Evolutionary conservation across 108 stramenopile species (phyloP).

Genomic region (Skeletonema marinoi): DNA sequence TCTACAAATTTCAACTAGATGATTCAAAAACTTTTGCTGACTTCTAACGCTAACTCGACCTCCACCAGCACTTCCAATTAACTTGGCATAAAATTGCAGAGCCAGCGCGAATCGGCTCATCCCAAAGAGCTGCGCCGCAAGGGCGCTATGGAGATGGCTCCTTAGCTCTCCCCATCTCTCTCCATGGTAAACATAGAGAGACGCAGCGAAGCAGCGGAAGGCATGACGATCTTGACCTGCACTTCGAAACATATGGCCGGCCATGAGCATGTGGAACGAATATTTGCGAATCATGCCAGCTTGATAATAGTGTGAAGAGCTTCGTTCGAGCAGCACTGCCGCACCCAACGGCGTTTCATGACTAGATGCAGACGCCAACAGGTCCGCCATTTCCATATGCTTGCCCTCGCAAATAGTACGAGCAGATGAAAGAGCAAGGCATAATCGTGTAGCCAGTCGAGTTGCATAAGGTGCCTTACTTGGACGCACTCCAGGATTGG

Average conservation of each 20-base stretch:
- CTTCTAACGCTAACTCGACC: constrained; percentile 77
- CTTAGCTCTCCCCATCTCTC: constrained; percentile 78
- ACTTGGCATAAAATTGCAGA: constrained; percentile 76
- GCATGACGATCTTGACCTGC: constrained; percentile 84
- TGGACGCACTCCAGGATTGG: constrained; percentile 47
- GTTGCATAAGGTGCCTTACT: constrained; percentile 63
- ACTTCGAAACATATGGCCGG: constrained; percentile 90
- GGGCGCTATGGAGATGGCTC: constrained; percentile 77
- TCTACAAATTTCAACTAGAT: constrained; percentile 78
- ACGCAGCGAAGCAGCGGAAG: constrained; percentile 84
- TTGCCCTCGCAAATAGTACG: constrained; percentile 53
- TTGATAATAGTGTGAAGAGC: constrained; percentile 73
- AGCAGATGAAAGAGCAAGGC: constrained; percentile 63
- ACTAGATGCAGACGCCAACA: constrained; percentile 80
- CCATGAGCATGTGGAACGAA: constrained; percentile 92
- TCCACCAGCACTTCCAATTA: constrained; percentile 57
- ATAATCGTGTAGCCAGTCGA: constrained; percentile 74
- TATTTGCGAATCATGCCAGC: constrained; percentile 81
- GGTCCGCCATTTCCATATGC: constrained; percentile 83
- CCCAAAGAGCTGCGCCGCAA: constrained; percentile 83
- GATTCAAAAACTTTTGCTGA: constrained; percentile 83
- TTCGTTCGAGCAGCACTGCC: constrained; percentile 83
- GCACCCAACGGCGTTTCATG: constrained; percentile 86
- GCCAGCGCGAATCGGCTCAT: constrained; percentile 76
- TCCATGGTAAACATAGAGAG: constrained; percentile 77